phyloP scores from a whole-genome alignment of 2,329 filamentous ascomycete species.

The Colletotrichum sp. region DNA sequence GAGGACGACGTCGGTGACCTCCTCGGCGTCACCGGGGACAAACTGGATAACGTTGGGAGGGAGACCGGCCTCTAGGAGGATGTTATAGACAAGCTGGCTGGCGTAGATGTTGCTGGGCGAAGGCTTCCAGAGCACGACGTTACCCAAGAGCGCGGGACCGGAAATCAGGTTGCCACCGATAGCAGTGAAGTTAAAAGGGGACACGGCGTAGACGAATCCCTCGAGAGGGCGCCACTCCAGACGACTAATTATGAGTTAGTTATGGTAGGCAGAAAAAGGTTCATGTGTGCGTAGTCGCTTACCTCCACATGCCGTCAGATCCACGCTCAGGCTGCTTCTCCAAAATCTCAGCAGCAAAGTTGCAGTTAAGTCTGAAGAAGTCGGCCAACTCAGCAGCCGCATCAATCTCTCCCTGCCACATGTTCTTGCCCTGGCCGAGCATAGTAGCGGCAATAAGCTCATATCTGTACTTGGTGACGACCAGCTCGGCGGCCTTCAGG shows the following conservation, averaged over 20 bases:
- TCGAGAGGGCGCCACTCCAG: conserved; percentile 42
- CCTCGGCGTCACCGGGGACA: conserved; percentile 40
- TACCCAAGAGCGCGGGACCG: conserved; percentile 40
- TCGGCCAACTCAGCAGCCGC: conserved; percentile 39
- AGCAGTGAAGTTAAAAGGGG: conserved; percentile 49
- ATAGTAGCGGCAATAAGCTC: conserved; percentile 43
- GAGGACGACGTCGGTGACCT: conserved; percentile 36
- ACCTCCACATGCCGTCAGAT: conserved; percentile 35
- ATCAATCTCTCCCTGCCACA: conserved; percentile 43
- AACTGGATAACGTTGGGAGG: conserved; percentile 42
- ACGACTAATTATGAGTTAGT: conserved; percentile 21
- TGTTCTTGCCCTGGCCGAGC: conserved; percentile 45
- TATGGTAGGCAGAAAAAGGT: no score
- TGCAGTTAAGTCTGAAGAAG: conserved; percentile 38
- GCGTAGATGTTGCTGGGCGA: conserved; percentile 36
- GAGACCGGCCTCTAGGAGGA: conserved; percentile 44
- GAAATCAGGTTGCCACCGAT: conserved; percentile 40
- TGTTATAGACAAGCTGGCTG: conserved; percentile 40
- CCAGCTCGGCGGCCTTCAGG: conserved; percentile 35
- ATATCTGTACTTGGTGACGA: conserved; percentile 28
- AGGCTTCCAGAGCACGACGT: conserved; percentile 48
- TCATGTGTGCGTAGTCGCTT: neutral
- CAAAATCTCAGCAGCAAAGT: conserved; percentile 37
- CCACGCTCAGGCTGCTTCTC: conserved; percentile 37
- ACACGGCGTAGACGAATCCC: conserved; percentile 45